phyloP scores from a whole-genome alignment of 495 filamentous ascomycete genomes.

The Penicillium manginii region DNA sequence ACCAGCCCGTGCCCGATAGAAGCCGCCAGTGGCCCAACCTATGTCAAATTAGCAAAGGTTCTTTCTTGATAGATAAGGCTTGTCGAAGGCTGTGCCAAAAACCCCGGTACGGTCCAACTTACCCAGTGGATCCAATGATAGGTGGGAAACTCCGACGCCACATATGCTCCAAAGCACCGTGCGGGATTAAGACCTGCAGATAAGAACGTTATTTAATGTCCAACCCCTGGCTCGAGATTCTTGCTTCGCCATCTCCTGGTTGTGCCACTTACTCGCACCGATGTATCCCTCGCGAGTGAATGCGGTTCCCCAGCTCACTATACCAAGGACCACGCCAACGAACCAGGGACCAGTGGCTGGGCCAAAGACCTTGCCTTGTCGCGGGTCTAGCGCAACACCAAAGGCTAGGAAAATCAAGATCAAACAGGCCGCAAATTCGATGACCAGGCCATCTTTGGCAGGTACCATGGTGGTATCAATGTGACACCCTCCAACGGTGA shows the following conservation, averaged over 20 bases:
- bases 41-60: constrained; percentile 15
- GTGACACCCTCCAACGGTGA: constrained; percentile 40
- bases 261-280: constrained; percentile 34
- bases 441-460: constrained; percentile 40
- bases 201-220: constrained; percentile 12
- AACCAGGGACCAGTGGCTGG: constrained; percentile 54
- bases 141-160: constrained; percentile 30
- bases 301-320: constrained; percentile 49
- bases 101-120: constrained; percentile 4
- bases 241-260: not conserved
- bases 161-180: constrained; percentile 38
- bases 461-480: constrained; percentile 32
- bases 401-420: constrained; percentile 45
- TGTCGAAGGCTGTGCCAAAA: not conserved
- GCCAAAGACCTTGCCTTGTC: constrained; percentile 55
- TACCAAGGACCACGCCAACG: constrained; percentile 52
- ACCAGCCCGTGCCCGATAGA: constrained; percentile 32
- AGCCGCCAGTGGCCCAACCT: constrained; percentile 36
- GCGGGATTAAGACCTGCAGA: constrained; percentile 39
- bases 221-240: not conserved
- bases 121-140: constrained; percentile 47
- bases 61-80: constrained; percentile 5
- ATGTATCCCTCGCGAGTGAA: constrained; percentile 50
- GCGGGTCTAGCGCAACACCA: constrained; percentile 61
- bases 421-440: constrained; percentile 50